Conservation (phyloP, 441 rosid genomes). For the Metrosideros polymorpha region DNA sequence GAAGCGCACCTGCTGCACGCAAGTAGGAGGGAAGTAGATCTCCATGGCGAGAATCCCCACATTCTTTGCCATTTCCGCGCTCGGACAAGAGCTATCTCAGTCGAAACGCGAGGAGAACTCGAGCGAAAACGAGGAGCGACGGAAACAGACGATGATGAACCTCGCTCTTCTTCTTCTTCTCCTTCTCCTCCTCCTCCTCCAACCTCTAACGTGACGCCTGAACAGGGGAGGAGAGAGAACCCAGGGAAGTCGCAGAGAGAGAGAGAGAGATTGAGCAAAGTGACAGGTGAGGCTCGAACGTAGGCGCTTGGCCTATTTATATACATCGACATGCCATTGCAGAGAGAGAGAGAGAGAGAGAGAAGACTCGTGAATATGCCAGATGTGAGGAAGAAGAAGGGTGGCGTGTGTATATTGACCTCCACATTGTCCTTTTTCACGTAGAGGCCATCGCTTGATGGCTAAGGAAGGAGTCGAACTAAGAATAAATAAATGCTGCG, state of each 20-base stretch:
- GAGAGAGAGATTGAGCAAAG: neutral
- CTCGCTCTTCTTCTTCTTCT: neutral
- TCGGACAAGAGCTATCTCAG: neutral
- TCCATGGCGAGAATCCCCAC: slow-evolving; percentile 93
- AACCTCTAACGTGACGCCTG: neutral
- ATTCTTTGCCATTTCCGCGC: slow-evolving; percentile 62
- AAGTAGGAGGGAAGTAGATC: slow-evolving; percentile 95
- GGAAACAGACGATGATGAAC: neutral
- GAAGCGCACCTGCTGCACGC: slow-evolving; percentile 68
- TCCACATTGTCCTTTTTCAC: neutral
- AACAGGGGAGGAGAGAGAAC: neutral
- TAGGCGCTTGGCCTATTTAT: neutral
- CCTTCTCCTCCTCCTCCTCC: neutral
- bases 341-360: neutral
- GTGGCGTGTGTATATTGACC: neutral
- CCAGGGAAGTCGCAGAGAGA: neutral
- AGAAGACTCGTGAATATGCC: neutral
- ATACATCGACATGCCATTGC: neutral
- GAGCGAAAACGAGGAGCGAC: neutral
- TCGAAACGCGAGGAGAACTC: neutral
- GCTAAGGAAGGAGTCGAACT: no score
- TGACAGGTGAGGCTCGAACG: neutral
- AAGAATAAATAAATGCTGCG: no score
- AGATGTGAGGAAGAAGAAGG: neutral
- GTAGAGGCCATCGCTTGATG: neutral